Base-by-base conservation (phyloP, 176 grass and related monocot species). In the Zizania latifolia region DNA sequence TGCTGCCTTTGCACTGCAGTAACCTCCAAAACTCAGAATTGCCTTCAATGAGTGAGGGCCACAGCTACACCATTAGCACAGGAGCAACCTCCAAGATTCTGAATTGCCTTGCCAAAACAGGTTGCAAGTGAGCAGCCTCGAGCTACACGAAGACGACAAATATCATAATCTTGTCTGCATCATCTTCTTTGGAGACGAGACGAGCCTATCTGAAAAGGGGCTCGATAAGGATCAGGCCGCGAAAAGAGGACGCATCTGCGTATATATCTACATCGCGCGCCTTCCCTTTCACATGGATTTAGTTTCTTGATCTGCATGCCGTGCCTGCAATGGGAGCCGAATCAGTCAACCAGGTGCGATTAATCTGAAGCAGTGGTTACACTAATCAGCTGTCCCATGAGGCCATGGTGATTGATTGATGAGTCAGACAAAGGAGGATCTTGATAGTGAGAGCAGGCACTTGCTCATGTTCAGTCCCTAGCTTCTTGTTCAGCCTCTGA, bases 231-330 rank as follows among this genome's bases (percentile, higher is more conserved):
- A 74, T 66, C 22, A 11, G 36, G 29, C 36, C 11, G 29, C 0
- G 21, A 30, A 85, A 80, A 74, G 31, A 67, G 51, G 48, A 21
- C 2, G 40, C 55, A 32, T 5, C 4, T 53, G 24, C 8, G 48
- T 8, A 10, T 22, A 21, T 53, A 53, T 10, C 48, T 53, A n/a
- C 48, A 21, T 8, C 3, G 17, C 8, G 48, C 22, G 30, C 44
- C 48, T 58, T 75, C 71, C 8, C 66, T 58, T 75, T 82, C 71
- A 5, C 71, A 21, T 2, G 61, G 71, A 82, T 75, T 51, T 33
- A 26, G 16, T 11, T 15, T 17, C 46, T 66, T 27, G 75, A 64
- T 84, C 56, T 19, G 1, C 4, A 5, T 32, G 5, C 37, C 6
- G 33, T 33, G 64, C 65, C 19, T 26, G 38, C 38, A 9, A 64